phyloP scores from a whole-genome alignment of 495 filamentous ascomycete genomes.

The Tetracladium setigerum region DNA sequence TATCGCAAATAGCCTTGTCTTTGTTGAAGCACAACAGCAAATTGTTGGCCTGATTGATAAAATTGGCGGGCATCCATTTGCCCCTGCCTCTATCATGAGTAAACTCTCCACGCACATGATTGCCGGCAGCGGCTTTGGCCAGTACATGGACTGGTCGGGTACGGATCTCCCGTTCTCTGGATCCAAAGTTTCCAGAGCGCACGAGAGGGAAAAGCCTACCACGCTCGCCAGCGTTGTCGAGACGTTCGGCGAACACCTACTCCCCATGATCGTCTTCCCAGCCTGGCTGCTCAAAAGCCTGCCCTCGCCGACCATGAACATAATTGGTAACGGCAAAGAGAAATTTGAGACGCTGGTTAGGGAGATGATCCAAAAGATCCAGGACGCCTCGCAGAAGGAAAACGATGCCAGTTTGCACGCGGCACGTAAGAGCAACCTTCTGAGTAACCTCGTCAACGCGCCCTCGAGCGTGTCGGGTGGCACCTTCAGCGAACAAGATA shows the following conservation, averaged over 20 bases:
- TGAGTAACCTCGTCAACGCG: constrained; percentile 23
- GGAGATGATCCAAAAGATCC: constrained; percentile 34
- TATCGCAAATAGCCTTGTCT: background rate
- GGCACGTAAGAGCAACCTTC: constrained; percentile 32
- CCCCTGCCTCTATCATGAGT: too few relatives aligned
- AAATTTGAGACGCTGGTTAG: constrained; percentile 44
- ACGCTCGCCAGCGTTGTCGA: too few relatives aligned
- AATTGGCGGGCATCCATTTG: too few relatives aligned
- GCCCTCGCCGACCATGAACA: constrained; percentile 21
- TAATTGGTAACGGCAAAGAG: constrained; percentile 25
- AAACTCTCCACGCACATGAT: too few relatives aligned
- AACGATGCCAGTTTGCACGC: constrained; percentile 8
- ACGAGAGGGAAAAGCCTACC: too few relatives aligned
- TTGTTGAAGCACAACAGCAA: too few relatives aligned
- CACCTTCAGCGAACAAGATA: constrained; percentile 31
- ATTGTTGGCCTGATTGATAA: too few relatives aligned
- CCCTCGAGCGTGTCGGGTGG: background rate
- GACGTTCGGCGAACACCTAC: constrained; percentile 30
- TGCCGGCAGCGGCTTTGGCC: too few relatives aligned
- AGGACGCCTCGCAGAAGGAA: constrained; percentile 25
- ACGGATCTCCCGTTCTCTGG: too few relatives aligned
- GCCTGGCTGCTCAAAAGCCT: constrained; percentile 3
- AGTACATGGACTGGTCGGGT: too few relatives aligned
- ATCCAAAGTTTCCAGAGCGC: too few relatives aligned
- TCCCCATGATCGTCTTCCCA: constrained; percentile 17